Evolutionary conservation across 2,329 filamentous ascomycete genomes (phyloP).

Genomic region (Phoma sp.): DNA sequence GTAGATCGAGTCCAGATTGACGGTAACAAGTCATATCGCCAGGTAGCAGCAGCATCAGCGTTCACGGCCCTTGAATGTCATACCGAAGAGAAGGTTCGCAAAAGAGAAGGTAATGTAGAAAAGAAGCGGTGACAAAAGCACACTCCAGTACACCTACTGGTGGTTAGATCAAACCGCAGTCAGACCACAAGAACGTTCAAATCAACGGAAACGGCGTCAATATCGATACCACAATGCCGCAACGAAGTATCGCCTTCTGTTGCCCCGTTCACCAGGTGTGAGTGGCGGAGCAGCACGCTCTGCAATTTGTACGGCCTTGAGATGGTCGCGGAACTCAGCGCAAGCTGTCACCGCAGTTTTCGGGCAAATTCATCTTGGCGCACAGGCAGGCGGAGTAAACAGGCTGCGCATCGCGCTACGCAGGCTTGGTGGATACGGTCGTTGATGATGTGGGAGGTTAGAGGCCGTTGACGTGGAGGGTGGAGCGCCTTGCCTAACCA

Average conservation of each 20-base stretch:
- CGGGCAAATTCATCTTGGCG: not conserved
- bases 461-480: not conserved
- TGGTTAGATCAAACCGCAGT: not conserved
- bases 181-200: not conserved
- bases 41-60: not conserved
- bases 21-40: not conserved
- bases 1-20: not conserved
- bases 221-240: not conserved
- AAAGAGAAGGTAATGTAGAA: not conserved
- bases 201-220: not conserved
- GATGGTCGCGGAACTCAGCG: not conserved
- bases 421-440: not conserved
- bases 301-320: not conserved
- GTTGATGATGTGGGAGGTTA: not conserved
- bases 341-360: not conserved
- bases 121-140: not conserved
- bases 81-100: not conserved
- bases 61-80: not conserved
- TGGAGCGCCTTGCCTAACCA: not conserved
- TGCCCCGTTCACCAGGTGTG: not conserved
- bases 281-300: slow-evolving; percentile 2
- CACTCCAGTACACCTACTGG: not conserved
- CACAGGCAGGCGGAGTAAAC: not conserved
- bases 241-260: not conserved
- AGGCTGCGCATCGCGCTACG: not conserved